Evolutionary conservation across 352 stramenopile species (phyloP).

Genomic region (Globisporangium parvum): DNA sequence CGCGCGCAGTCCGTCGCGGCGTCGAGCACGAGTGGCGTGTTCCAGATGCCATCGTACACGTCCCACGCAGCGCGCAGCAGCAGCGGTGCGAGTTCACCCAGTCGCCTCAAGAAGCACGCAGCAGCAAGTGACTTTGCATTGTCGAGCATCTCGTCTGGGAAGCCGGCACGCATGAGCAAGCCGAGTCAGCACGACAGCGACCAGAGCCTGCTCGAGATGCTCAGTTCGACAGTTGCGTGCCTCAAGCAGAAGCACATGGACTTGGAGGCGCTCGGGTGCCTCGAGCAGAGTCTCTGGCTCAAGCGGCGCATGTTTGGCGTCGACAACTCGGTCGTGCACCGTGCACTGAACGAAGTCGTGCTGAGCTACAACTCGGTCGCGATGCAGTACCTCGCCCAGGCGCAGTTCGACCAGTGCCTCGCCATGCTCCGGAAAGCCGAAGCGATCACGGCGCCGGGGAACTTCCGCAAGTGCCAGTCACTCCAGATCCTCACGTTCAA

Average conservation of each 20-base stretch:
- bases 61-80: slow-evolving; percentile 26
- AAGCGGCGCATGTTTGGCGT: slow-evolving; percentile 73
- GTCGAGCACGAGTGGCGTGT: slow-evolving; percentile 15
- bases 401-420: slow-evolving; percentile 61
- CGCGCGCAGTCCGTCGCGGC: neutral
- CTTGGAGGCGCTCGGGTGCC: slow-evolving; percentile 59
- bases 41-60: slow-evolving; percentile 41
- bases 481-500: slow-evolving; percentile 80
- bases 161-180: slow-evolving; percentile 2
- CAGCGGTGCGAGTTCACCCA: slow-evolving; percentile 10
- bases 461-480: slow-evolving; percentile 59
- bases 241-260: slow-evolving; percentile 74
- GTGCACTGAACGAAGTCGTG: slow-evolving; percentile 55
- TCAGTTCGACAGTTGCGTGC: slow-evolving; percentile 57
- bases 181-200: slow-evolving; percentile 37
- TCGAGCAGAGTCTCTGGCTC: slow-evolving; percentile 72
- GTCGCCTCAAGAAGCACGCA: slow-evolving; percentile 11
- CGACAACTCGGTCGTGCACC: slow-evolving; percentile 46
- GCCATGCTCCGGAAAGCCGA: slow-evolving; percentile 69
- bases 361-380: slow-evolving; percentile 70
- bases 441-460: slow-evolving; percentile 54
- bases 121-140: neutral
- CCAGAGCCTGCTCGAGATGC: slow-evolving; percentile 61
- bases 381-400: slow-evolving; percentile 56
- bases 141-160: neutral